These are phyloP conservation scores for Atkinsonella texensis DNA, from an alignment of 2,329 filamentous ascomycete genomes.

Conservation along the genomic window DNA sequence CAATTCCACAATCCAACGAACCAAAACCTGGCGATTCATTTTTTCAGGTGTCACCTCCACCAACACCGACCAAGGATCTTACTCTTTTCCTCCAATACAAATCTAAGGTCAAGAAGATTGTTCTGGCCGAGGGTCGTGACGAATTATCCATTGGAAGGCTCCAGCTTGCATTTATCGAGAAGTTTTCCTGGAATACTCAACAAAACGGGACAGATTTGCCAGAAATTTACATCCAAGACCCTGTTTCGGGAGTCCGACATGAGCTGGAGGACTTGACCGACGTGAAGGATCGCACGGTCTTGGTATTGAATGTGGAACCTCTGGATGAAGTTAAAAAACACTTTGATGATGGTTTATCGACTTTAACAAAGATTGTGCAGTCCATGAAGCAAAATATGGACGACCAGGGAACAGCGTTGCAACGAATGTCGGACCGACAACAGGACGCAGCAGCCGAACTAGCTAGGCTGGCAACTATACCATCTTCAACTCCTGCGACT, in stretches of 20 bases:
- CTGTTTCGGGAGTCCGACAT: constrained; percentile 89
- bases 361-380: constrained; percentile 71
- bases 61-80: constrained; percentile 63
- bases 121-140: constrained; percentile 70
- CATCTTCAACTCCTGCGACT: constrained; percentile 28
- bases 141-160: constrained; percentile 79
- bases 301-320: constrained; percentile 88
- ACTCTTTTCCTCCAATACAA: constrained; percentile 95
- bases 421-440: constrained; percentile 81
- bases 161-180: constrained; percentile 95
- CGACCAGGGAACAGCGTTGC: constrained; percentile 69
- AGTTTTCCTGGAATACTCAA: constrained; percentile 98
- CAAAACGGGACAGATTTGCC: constrained; percentile 85
- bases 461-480: constrained; percentile 42
- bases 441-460: constrained; percentile 83
- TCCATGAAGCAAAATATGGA: constrained; percentile 74
- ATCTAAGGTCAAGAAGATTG: constrained; percentile 92
- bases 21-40: constrained; percentile 34
- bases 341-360: constrained; percentile 81
- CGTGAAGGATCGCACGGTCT: constrained; percentile 85
- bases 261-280: constrained; percentile 88
- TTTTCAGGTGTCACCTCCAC: constrained; percentile 53
- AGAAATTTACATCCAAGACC: constrained; percentile 96
- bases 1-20: constrained; percentile 23
- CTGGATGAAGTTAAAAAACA: constrained; percentile 94